phyloP scores from a whole-genome alignment of 805 yeast genomes.

The Lipomyces yamadae region DNA sequence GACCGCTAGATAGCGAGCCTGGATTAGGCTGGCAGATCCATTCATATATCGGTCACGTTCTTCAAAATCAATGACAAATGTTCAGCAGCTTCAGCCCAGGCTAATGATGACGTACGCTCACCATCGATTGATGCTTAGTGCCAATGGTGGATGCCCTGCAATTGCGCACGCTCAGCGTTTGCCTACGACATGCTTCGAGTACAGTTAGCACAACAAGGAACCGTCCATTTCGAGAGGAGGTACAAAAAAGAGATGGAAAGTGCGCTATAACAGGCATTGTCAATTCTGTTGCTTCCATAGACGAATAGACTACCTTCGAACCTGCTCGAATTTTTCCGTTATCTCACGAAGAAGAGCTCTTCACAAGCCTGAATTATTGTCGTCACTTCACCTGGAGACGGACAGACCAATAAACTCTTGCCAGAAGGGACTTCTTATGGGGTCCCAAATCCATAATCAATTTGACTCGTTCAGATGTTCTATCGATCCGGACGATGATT shows the following conservation, averaged over 20 bases:
- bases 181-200: not conserved
- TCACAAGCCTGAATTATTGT: not conserved
- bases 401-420: not conserved
- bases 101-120: too few species aligned
- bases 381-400: not conserved
- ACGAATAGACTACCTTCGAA: not conserved
- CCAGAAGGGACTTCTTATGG: conserved; percentile 3
- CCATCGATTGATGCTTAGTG: too few species aligned
- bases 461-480: not conserved
- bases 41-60: too few species aligned
- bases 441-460: not conserved
- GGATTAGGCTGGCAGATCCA: too few species aligned
- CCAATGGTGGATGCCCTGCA: too few species aligned
- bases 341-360: not conserved
- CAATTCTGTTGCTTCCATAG: not conserved
- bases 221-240: conserved; percentile 4
- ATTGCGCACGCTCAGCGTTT: too few species aligned
- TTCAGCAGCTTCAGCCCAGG: too few species aligned
- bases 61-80: too few species aligned
- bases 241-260: conserved; percentile 4
- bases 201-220: not conserved
- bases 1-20: too few species aligned
- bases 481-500: conserved; percentile 2
- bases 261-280: conserved; percentile 4
- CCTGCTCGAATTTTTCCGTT: not conserved